These are phyloP conservation scores for Xylariales sp. DNA, from an alignment of 2,329 filamentous ascomycete species.

Conservation along the genomic window DNA sequence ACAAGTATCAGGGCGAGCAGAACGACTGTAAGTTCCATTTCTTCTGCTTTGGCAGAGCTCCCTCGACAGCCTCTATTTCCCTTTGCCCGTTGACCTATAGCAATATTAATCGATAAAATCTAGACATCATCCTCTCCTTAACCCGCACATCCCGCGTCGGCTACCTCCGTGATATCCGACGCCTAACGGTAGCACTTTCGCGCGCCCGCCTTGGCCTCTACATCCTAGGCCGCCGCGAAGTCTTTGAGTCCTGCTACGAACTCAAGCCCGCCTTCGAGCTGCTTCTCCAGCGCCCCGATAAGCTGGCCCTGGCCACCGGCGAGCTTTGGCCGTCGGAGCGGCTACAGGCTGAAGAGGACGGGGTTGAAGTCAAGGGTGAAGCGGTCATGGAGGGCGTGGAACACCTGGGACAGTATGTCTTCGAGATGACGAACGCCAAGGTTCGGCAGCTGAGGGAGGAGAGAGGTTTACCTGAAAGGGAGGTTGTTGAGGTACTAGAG, in stretches of 20 bases:
- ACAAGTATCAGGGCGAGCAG: conserved; percentile 98
- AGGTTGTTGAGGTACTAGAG: conserved; percentile 16
- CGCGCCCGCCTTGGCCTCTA: conserved; percentile 89
- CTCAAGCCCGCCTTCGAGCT: conserved; percentile 80
- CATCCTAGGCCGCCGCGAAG: conserved; percentile 78
- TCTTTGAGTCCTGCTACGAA: conserved; percentile 88
- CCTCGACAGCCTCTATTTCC: too few relatives aligned
- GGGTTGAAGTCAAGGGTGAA: conserved; percentile 47
- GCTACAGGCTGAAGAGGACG: conserved; percentile 38
- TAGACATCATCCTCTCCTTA: conserved; percentile 89
- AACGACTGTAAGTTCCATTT: conserved; percentile 78
- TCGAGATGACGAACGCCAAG: conserved; percentile 78
- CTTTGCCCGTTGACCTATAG: conserved; percentile 4
- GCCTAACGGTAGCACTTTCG: conserved; percentile 90
- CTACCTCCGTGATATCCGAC: conserved; percentile 88
- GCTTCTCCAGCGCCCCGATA: conserved; percentile 72
- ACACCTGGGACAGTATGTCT: conserved; percentile 93
- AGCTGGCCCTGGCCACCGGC: conserved; percentile 73
- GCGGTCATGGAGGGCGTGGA: conserved; percentile 85
- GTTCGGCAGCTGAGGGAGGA: conserved; percentile 44
- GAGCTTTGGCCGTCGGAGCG: conserved; percentile 77
- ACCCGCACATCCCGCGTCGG: conserved; percentile 85
- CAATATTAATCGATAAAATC: conserved; percentile 11
- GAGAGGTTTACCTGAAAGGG: conserved; percentile 23
- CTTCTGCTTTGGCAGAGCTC: too few relatives aligned